Conservation (phyloP, 495 filamentous ascomycete genomes). For the Copromyces sp. region DNA sequence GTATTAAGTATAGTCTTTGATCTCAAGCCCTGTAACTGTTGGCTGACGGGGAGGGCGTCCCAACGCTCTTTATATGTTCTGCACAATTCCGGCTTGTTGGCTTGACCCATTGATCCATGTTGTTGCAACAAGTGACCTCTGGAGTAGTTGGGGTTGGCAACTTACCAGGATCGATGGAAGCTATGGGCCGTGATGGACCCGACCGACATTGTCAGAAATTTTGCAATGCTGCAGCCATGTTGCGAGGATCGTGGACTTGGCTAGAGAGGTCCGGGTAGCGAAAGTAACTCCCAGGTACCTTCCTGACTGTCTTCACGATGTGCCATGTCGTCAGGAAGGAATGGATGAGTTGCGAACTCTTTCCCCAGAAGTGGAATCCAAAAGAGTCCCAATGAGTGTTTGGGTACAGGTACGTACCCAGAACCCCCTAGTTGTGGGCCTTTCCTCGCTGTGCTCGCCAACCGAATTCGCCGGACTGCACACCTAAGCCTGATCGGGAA, state of each 20-base stretch:
- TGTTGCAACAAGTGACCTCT: not conserved
- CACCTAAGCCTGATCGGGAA: constrained; percentile 20
- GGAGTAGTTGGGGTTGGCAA: not conserved
- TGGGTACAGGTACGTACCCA: not conserved
- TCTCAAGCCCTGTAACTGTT: not conserved
- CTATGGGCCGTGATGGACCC: not conserved
- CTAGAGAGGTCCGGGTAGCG: not conserved
- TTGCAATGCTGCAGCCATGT: not conserved
- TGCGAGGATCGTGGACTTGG: not conserved
- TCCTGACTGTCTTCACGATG: not conserved
- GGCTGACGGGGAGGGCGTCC: not conserved
- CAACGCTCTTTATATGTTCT: not conserved
- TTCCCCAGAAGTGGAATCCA: not conserved
- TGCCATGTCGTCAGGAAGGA: not conserved
- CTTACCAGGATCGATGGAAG: not conserved
- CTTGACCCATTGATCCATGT: not conserved
- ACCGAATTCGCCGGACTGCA: not conserved
- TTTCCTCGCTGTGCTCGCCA: not conserved
- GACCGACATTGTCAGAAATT: not conserved
- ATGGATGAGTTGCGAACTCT: not conserved
- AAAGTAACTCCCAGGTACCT: not conserved
- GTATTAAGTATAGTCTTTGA: not conserved
- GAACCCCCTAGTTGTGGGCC: not conserved
- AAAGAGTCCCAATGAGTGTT: not conserved
- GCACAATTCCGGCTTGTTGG: not conserved